Evolutionary conservation across 2,329 filamentous ascomycete species (phyloP).

Genomic region (Cytospora piceae): DNA sequence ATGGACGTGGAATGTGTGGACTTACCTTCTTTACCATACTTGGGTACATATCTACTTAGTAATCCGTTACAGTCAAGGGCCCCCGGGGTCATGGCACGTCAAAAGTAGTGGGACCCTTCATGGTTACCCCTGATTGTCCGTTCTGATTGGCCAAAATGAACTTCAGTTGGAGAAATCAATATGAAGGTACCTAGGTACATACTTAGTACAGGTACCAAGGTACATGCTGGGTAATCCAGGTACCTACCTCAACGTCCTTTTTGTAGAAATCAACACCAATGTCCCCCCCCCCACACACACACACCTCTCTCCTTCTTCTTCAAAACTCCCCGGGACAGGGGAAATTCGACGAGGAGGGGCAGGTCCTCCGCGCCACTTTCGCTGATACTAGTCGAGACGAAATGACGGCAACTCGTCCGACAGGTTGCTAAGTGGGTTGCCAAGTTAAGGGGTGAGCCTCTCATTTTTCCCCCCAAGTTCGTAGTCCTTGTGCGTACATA

Average conservation of each 20-base stretch:
- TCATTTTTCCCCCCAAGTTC: too few relatives aligned
- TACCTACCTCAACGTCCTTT: constrained; percentile 1
- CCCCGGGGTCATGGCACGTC: background rate
- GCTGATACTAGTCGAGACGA: background rate
- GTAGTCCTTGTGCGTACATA: too few relatives aligned
- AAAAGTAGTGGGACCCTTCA: background rate
- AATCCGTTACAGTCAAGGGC: too few relatives aligned
- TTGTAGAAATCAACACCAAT: background rate
- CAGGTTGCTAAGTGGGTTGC: background rate
- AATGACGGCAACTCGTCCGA: background rate
- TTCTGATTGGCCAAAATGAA: background rate
- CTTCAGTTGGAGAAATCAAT: background rate
- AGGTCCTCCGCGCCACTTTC: background rate
- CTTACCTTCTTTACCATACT: background rate
- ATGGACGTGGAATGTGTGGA: background rate
- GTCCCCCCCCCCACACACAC: background rate
- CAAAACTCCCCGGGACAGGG: too few relatives aligned
- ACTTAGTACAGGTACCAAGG: too few relatives aligned
- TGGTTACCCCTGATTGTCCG: background rate
- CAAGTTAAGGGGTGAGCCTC: background rate
- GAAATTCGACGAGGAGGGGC: background rate
- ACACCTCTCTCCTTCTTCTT: background rate
- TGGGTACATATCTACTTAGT: too few relatives aligned
- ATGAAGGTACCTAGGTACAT: background rate
- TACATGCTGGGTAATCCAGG: too few relatives aligned